Evolutionary conservation across 2,329 filamentous ascomycete genomes (phyloP).

Genomic region (Diaporthe helianthi): DNA sequence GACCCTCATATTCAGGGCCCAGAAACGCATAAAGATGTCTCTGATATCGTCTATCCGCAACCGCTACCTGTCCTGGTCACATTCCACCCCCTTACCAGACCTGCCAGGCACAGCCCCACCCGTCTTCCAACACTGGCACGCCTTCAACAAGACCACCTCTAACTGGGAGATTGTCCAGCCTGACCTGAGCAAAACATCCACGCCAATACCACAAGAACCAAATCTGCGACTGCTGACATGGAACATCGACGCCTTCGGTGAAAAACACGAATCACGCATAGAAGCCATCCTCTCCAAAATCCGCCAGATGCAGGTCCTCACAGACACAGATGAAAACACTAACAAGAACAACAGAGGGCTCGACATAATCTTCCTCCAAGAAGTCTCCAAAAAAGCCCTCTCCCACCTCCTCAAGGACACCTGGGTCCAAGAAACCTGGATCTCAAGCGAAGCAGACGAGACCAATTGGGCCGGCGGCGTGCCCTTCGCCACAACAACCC

Average conservation of each 20-base stretch:
- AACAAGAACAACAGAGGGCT: constrained; percentile 26
- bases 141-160: background rate
- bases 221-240: constrained; percentile 38
- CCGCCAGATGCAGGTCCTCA: background rate
- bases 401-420: constrained; percentile 38
- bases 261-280: constrained; percentile 36
- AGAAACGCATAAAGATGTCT: background rate
- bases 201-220: background rate
- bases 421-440: constrained; percentile 42
- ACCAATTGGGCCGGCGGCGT: constrained; percentile 35
- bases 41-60: background rate
- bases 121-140: background rate
- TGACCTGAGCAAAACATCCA: background rate
- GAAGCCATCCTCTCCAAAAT: constrained; percentile 41
- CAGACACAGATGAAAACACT: background rate
- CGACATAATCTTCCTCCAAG: constrained; percentile 47
- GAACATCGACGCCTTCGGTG: constrained; percentile 42
- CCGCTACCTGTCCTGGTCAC: constrained; percentile 5
- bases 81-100: background rate
- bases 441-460: constrained; percentile 42
- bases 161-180: background rate
- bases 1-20: too few relatives aligned
- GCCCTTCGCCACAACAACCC: constrained; percentile 41
- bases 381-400: constrained; percentile 41
- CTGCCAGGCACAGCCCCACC: background rate